Evolutionary conservation across 305 asterid species (phyloP), one percentile per base, ranked within the genome.

Genomic region (Fraxinus floribunda): DNA sequence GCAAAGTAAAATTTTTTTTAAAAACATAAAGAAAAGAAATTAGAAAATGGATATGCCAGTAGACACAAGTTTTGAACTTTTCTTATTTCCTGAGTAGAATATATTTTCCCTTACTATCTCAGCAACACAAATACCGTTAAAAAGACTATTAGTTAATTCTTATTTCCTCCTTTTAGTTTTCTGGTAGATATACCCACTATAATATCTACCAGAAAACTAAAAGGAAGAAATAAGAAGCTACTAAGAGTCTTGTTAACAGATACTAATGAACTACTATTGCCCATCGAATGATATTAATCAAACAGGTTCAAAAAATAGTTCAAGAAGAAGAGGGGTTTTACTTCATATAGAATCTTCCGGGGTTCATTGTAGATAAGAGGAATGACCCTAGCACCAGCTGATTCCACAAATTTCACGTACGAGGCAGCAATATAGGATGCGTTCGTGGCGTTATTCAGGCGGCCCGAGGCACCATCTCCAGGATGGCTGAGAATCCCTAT

Each of bases 301-400:
- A 11, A 8, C 39, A 30, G n/a, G 20, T 32, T 74, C 71, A 83
- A 44, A 71, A 80, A 62, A 30, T 22, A 64, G 64, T 5, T 80
- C 29, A n/a, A 34, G 74, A 49, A 64, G 34, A 13, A 10, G 29
- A 1, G 79, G 26, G 15, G 68, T 26, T 36, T 84, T 83, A 93
- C 98, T 68, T 88, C 71, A 66, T 88, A 7, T 5, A 94, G 92
- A 90, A 89, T 75, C 81, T 91, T 89, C 24, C 79, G 36, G 6
- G 98, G 97, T 82, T 96, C 99, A 64, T 96, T 92, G 77, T 84
- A 94, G 70, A 96, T 88, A 39, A 96, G 93, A 15, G 99, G 99
- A 86, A 96, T 89, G 83, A 92, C 99, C 87, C 99, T 91, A 71
- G 99, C 98, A 6, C 98, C 99, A 34, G 94, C 98, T 3, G 98